Evolutionary conservation across 805 yeast species (phyloP).

Genomic region (Candida alai): DNA sequence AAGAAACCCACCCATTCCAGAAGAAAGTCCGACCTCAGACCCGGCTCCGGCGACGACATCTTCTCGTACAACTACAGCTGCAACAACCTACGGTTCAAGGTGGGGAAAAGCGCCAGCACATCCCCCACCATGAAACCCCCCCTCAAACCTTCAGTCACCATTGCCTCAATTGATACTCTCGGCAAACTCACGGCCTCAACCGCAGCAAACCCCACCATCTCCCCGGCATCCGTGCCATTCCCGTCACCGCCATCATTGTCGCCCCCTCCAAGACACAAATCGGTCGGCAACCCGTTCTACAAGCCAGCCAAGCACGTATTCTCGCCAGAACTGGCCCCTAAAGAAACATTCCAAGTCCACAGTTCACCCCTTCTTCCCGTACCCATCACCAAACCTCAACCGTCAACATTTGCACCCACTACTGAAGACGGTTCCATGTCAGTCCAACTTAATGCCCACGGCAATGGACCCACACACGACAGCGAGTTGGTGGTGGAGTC

Average conservation of each 20-base stretch:
- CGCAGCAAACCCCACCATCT: neutral
- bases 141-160: constrained; percentile 7
- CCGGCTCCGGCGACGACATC: constrained; percentile 9
- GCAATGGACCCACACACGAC: too few species aligned
- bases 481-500: constrained; percentile 1
- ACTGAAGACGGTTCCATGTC: too few species aligned
- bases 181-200: constrained; percentile 1
- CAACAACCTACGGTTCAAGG: constrained; percentile 1
- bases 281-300: constrained; percentile 16
- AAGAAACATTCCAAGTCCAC: too few species aligned
- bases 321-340: too few species aligned
- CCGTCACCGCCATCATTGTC: neutral
- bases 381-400: too few species aligned
- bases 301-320: constrained; percentile 10
- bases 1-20: too few species aligned
- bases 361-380: too few species aligned
- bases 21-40: constrained; percentile 6
- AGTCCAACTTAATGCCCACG: too few species aligned
- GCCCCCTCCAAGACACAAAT: neutral
- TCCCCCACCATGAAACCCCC: constrained; percentile 8
- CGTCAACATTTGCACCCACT: too few species aligned
- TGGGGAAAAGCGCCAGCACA: constrained; percentile 6
- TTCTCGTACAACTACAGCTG: constrained; percentile 5
- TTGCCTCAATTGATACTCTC: constrained; percentile 7
- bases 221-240: neutral